A percentile compares a stretch with the other conserved stretches of the same genome.
Evolutionary conservation across 768 basidiomycete genomes (phyloP).

Genomic region (Mycena kentingensis): DNA sequence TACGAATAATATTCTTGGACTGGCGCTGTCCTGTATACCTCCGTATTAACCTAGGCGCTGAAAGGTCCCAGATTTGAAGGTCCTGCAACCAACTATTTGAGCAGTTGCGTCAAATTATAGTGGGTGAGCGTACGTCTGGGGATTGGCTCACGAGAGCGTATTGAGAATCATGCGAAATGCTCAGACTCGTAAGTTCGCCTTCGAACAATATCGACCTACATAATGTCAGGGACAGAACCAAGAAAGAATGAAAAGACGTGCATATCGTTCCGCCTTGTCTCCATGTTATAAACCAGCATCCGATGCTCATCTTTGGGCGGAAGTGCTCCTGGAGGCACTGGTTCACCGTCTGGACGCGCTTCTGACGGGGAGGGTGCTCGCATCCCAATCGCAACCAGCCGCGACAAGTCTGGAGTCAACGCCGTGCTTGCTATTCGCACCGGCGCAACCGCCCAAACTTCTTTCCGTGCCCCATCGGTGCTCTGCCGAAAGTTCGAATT

Average conservation of each 20-base stretch:
- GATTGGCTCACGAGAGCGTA: constrained; percentile 86
- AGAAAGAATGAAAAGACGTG: constrained; percentile 41
- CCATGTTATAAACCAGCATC: constrained; percentile 77
- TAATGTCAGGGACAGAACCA: constrained; percentile 3
- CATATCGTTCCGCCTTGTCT: constrained; percentile 67
- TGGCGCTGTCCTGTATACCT: constrained; percentile 88
- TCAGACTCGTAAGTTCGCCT: constrained; percentile 87
- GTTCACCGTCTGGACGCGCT: constrained; percentile 37
- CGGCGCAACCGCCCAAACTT: constrained; percentile 67
- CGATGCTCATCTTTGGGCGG: constrained; percentile 51
- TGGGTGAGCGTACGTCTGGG: constrained; percentile 85
- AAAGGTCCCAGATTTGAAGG: constrained; percentile 84
- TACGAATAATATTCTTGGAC: constrained; percentile 81
- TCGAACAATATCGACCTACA: constrained; percentile 64
- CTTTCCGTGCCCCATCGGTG: constrained; percentile 67
- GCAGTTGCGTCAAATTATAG: constrained; percentile 6
- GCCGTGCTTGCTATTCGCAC: constrained; percentile 88
- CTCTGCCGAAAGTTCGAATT: constrained; percentile 49
- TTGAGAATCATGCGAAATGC: constrained; percentile 82
- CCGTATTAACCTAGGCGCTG: constrained; percentile 65
- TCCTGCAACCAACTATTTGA: constrained; percentile 56
- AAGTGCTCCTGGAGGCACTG: constrained; percentile 32
- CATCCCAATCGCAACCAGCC: constrained; percentile 85
- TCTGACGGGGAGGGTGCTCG: constrained; percentile 31
- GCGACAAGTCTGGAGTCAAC: constrained; percentile 80